phyloP scores from a whole-genome alignment of 2,329 filamentous ascomycete species.

The Stylonectria norvegica region DNA sequence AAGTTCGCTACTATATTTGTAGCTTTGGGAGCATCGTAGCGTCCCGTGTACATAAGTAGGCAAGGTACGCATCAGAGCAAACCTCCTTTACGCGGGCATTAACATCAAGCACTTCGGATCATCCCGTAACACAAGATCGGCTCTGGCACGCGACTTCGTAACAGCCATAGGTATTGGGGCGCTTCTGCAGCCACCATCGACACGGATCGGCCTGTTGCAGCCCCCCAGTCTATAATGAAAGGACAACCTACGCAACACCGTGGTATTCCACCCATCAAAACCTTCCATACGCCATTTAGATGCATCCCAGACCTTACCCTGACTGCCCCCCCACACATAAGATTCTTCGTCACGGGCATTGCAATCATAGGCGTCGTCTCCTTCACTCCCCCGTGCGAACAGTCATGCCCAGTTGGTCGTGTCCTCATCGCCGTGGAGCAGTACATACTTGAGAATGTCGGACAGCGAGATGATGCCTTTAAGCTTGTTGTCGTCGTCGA shows the following conservation, averaged over 20 bases:
- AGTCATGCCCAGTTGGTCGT: slow-evolving; percentile 20
- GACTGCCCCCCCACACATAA: slow-evolving; percentile 3
- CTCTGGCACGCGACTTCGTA: no score
- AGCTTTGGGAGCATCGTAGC: no score
- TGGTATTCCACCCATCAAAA: slow-evolving; percentile 21
- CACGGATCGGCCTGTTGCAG: slow-evolving; percentile 1
- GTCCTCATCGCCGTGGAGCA: slow-evolving; percentile 73
- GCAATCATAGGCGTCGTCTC: slow-evolving; percentile 23
- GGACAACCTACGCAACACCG: slow-evolving; percentile 15
- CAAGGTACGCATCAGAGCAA: no score
- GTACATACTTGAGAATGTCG: slow-evolving; percentile 92
- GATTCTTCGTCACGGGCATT: slow-evolving; percentile 15
- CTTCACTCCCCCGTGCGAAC: slow-evolving; percentile 1
- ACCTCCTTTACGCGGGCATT: no score
- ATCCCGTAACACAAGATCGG: no score
- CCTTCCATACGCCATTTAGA: slow-evolving; percentile 25
- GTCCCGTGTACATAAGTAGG: no score
- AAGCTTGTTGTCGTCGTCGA: slow-evolving; percentile 83
- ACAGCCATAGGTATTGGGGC: slow-evolving; percentile 4
- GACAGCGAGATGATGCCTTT: slow-evolving; percentile 90
- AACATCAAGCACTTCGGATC: no score
- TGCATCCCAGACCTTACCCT: slow-evolving; percentile 17
- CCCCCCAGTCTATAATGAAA: slow-evolving; percentile 19
- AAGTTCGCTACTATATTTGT: no score
- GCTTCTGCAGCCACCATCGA: slow-evolving; percentile 13